Conservation (phyloP, 345 rosid species). For the Cardiospermum halicacabum region DNA sequence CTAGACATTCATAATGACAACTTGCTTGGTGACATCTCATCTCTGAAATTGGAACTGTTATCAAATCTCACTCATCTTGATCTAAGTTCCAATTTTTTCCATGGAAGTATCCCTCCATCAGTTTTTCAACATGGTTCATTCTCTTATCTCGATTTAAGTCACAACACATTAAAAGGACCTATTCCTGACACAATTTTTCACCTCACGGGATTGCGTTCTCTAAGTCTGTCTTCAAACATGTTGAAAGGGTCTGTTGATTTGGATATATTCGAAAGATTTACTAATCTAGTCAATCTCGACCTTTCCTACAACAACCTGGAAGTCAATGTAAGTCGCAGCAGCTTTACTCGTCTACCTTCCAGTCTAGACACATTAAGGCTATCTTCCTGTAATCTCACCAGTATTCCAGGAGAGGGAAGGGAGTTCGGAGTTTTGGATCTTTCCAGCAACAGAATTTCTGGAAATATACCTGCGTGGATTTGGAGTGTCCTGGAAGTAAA, state of each 20-base stretch:
- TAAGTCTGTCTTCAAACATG: constrained; percentile 35
- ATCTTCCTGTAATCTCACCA: constrained; percentile 38
- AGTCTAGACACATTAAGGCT: constrained; percentile 22
- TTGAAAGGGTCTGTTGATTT: constrained; percentile 30
- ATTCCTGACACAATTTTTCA: constrained; percentile 12
- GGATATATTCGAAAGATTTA: constrained; percentile 9
- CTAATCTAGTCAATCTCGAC: constrained; percentile 23
- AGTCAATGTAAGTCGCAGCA: constrained; percentile 5
- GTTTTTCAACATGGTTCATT: not conserved
- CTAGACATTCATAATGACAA: constrained; percentile 26
- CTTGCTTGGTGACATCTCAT: constrained; percentile 23
- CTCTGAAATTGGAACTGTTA: constrained; percentile 21
- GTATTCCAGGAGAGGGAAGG: constrained; percentile 26
- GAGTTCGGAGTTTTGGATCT: constrained; percentile 23
- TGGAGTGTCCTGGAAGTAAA: constrained; percentile 7
- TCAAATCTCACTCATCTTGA: constrained; percentile 25
- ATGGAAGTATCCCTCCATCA: constrained; percentile 32
- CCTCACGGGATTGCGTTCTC: constrained; percentile 18
- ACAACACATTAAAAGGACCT: constrained; percentile 32
- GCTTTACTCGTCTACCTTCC: constrained; percentile 10
- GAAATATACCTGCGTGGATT: constrained; percentile 44
- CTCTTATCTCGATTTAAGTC: constrained; percentile 28
- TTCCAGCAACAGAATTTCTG: constrained; percentile 35
- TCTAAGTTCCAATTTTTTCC: constrained; percentile 23
- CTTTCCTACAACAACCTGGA: constrained; percentile 36